Evolutionary conservation across 169 alveolate species (phyloP).

Genomic region (Plasmodium reichenowi): DNA sequence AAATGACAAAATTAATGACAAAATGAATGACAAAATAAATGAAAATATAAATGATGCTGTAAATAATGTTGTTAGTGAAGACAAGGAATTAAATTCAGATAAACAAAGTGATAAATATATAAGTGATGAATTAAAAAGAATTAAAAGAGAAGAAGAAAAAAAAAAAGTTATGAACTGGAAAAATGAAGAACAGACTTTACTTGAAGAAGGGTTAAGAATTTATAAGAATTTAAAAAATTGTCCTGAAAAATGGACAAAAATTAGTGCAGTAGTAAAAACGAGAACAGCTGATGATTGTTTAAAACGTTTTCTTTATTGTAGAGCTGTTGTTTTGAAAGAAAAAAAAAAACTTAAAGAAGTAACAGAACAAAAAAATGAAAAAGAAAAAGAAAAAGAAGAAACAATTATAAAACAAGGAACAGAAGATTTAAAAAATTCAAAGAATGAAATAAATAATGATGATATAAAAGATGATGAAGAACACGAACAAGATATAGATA

Average conservation of each 20-base stretch:
- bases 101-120: neutral
- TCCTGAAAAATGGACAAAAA: conserved; percentile 66
- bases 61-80: neutral
- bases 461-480: conserved; percentile 15
- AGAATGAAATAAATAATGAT: neutral
- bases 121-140: conserved; percentile 38
- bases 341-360: conserved; percentile 39
- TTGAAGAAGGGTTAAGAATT: conserved; percentile 57
- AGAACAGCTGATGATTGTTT: conserved; percentile 57
- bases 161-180: conserved; percentile 71
- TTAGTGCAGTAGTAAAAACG: conserved; percentile 60
- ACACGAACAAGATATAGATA: conserved; percentile 58
- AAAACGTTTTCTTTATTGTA: conserved; percentile 69
- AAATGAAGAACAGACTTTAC: conserved; percentile 54
- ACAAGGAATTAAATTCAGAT: conserved; percentile 4
- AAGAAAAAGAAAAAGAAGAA: conserved; percentile 3
- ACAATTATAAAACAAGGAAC: neutral
- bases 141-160: conserved; percentile 72
- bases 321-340: conserved; percentile 56
- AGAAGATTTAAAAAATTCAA: conserved; percentile 5
- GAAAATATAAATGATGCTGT: neutral
- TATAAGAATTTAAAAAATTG: conserved; percentile 67
- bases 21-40: conserved; percentile 4
- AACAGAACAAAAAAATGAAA: conserved; percentile 5
- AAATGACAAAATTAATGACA: neutral